These are phyloP conservation scores for Keithomyces neogunnii DNA, from an alignment of 2,329 filamentous ascomycete species.

Conservation along the genomic window DNA sequence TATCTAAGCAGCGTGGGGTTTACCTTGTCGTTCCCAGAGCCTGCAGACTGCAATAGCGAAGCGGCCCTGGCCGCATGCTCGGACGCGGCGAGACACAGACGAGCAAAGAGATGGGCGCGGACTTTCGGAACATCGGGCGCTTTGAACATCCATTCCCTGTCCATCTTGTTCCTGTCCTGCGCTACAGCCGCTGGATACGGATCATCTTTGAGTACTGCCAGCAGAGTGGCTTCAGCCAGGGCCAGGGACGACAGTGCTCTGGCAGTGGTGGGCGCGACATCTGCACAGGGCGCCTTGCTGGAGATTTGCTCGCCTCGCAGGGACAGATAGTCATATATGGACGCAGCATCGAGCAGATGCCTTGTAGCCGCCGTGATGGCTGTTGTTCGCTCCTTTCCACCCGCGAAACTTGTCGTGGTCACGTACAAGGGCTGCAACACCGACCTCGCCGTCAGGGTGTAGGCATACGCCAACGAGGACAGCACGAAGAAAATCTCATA, in stretches of 20 bases:
- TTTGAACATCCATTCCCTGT: slow-evolving; percentile 95
- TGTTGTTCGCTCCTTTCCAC: slow-evolving; percentile 56
- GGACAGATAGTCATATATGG: slow-evolving; percentile 66
- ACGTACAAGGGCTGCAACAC: slow-evolving; percentile 67
- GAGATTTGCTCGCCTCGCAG: slow-evolving; percentile 40
- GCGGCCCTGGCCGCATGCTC: slow-evolving; percentile 75
- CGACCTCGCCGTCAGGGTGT: slow-evolving; percentile 63
- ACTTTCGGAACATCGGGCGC: slow-evolving; percentile 82
- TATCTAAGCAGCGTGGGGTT: slow-evolving; percentile 64
- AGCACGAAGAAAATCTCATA: slow-evolving; percentile 77
- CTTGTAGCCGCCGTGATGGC: slow-evolving; percentile 69
- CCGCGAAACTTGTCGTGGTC: slow-evolving; percentile 50
- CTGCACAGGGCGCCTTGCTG: slow-evolving; percentile 36
- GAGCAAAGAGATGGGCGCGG: slow-evolving; percentile 76
- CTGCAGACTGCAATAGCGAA: slow-evolving; percentile 36
- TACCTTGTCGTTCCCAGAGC: slow-evolving; percentile 39
- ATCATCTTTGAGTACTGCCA: slow-evolving; percentile 89
- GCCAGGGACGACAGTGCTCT: slow-evolving; percentile 57
- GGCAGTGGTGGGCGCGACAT: slow-evolving; percentile 44
- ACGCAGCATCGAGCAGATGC: slow-evolving; percentile 67
- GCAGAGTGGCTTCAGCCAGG: slow-evolving; percentile 78
- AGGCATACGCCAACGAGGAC: slow-evolving; percentile 65
- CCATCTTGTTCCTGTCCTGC: slow-evolving; percentile 71
- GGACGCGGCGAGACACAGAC: slow-evolving; percentile 77
- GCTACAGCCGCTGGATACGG: slow-evolving; percentile 79